These are phyloP conservation scores for Phialophora tarda DNA, from an alignment of 2,329 filamentous ascomycete genomes.

Conservation along the genomic window DNA sequence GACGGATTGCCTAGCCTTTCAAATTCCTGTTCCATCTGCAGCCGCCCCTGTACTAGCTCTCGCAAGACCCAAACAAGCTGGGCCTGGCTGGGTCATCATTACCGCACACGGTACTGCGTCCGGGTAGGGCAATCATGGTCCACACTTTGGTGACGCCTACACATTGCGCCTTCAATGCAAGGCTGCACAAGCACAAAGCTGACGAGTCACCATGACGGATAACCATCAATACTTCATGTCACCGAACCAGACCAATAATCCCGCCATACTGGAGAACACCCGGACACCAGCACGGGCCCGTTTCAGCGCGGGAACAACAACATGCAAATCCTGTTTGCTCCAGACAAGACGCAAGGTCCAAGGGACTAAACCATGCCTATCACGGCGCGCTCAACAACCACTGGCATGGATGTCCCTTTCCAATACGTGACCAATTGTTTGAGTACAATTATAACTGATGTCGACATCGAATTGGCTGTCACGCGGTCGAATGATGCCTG, in stretches of 20 bases:
- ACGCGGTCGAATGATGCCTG: slow-evolving; percentile 5
- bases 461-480: slow-evolving; percentile 5
- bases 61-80: background rate
- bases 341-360: background rate
- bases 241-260: background rate
- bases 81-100: slow-evolving; percentile 1
- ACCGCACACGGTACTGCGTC: background rate
- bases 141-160: background rate
- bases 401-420: background rate
- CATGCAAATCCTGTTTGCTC: background rate
- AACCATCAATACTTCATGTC: background rate
- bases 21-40: slow-evolving; percentile 2
- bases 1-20: slow-evolving; percentile 2
- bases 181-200: background rate
- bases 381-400: background rate
- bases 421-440: background rate
- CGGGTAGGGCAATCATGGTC: no score
- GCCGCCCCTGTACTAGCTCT: slow-evolving; percentile 2
- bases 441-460: background rate
- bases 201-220: background rate
- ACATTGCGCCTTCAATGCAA: slow-evolving; percentile 3
- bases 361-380: background rate
- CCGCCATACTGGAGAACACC: background rate
- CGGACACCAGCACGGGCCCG: background rate
- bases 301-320: background rate